Evolutionary conservation across 2,329 filamentous ascomycete species (phyloP).

Genomic region (Calonectria hongkongensis): DNA sequence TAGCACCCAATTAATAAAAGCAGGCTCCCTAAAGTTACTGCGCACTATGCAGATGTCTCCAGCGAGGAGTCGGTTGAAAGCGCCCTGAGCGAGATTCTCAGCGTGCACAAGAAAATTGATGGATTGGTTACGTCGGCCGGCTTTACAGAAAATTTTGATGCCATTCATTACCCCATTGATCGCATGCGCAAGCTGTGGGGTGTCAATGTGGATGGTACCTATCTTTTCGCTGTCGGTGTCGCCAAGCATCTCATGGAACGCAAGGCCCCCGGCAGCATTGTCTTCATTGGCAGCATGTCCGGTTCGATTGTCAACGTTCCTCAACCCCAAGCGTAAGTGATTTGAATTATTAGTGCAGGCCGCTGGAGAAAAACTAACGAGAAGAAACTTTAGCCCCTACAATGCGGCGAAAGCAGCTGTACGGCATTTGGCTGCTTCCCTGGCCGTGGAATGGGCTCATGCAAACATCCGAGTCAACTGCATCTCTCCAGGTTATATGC

Average conservation of each 20-base stretch:
- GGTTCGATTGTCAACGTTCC: slow-evolving; percentile 95
- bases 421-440: slow-evolving; percentile 87
- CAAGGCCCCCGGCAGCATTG: slow-evolving; percentile 86
- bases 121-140: slow-evolving; percentile 96
- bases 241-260: slow-evolving; percentile 92
- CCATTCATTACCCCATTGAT: slow-evolving; percentile 91
- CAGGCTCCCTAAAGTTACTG: slow-evolving; percentile 87
- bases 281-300: slow-evolving; percentile 97
- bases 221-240: slow-evolving; percentile 88
- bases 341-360: not conserved
- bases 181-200: slow-evolving; percentile 94
- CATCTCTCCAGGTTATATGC: slow-evolving; percentile 96
- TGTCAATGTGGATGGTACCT: slow-evolving; percentile 94
- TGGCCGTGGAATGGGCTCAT: slow-evolving; percentile 95
- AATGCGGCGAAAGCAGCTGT: slow-evolving; percentile 95
- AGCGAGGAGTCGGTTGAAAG: slow-evolving; percentile 84
- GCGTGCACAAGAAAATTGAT: slow-evolving; percentile 85
- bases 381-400: slow-evolving; percentile 77
- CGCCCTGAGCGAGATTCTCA: slow-evolving; percentile 77
- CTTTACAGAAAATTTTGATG: slow-evolving; percentile 96
- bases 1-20: not conserved
- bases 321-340: slow-evolving; percentile 84
- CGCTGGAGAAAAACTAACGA: not conserved
- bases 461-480: slow-evolving; percentile 94
- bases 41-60: slow-evolving; percentile 93